These are phyloP conservation scores for Rostrohypoxylon terebratum DNA, from an alignment of 495 filamentous ascomycete genomes.

Conservation along the genomic window DNA sequence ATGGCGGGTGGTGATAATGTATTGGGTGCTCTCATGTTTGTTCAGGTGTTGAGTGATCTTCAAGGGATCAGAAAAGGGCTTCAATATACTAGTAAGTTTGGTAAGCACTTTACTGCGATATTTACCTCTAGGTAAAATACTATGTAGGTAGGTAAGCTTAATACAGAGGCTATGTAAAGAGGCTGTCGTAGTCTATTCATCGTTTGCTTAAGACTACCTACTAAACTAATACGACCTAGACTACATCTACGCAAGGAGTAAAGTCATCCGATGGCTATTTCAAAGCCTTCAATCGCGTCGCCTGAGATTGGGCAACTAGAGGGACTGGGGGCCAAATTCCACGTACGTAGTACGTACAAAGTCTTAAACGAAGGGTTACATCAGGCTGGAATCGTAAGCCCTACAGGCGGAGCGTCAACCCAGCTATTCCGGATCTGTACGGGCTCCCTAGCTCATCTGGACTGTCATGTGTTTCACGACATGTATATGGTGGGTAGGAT, in stretches of 20 bases:
- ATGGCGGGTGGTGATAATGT: neutral
- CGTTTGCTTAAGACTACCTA: no score
- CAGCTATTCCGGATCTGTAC: conserved; percentile 26
- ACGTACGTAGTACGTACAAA: neutral
- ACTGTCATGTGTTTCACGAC: conserved; percentile 31
- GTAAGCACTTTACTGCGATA: neutral
- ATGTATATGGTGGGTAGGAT: neutral
- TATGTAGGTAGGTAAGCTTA: neutral
- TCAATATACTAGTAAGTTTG: neutral
- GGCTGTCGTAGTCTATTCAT: no score
- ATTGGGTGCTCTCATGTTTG: neutral
- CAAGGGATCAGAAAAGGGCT: neutral
- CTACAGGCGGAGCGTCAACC: conserved; percentile 29
- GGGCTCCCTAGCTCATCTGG: conserved; percentile 13
- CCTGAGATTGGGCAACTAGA: neutral
- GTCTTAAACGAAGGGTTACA: conserved; percentile 4
- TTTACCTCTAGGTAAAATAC: neutral
- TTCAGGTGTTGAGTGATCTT: neutral
- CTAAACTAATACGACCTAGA: no score
- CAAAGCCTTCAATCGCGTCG: neutral
- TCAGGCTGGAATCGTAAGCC: conserved; percentile 8
- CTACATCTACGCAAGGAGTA: no score
- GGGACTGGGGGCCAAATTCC: neutral
- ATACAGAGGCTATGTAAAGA: no score
- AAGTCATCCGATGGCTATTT: no score